Conservation (phyloP, 2,329 filamentous ascomycete species). For the Cytospora leucostoma region DNA sequence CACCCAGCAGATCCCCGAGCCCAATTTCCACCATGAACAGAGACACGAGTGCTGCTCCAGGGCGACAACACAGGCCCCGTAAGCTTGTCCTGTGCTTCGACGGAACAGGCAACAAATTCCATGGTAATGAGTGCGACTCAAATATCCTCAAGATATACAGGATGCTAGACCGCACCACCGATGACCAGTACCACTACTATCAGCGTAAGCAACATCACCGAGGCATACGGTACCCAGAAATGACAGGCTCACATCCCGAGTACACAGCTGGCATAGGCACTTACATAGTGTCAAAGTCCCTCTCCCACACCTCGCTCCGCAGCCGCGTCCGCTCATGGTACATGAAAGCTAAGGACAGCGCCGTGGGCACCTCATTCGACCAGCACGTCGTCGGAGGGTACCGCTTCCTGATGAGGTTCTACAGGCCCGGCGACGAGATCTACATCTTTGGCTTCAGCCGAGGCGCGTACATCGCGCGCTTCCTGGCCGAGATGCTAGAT, state of each 20-base stretch:
- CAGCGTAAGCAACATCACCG: constrained; percentile 49
- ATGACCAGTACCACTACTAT: constrained; percentile 65
- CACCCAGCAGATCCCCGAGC: constrained; percentile 4
- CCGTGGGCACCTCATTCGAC: constrained; percentile 77
- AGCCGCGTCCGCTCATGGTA: constrained; percentile 67
- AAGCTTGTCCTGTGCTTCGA: constrained; percentile 65
- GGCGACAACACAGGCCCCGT: constrained; percentile 29
- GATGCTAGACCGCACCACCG: constrained; percentile 65
- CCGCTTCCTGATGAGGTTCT: constrained; percentile 75
- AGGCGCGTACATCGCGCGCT: constrained; percentile 72
- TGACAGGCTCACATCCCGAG: constrained; percentile 19
- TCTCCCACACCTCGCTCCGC: constrained; percentile 57
- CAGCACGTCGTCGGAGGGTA: constrained; percentile 84
- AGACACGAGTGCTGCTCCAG: constrained; percentile 1
- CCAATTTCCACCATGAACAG: constrained; percentile 7
- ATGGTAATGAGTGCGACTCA: constrained; percentile 63
- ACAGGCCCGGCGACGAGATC: constrained; percentile 64
- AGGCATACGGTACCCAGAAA: not conserved
- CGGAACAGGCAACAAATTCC: constrained; percentile 65
- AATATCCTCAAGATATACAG: constrained; percentile 72
- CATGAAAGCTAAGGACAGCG: constrained; percentile 74
- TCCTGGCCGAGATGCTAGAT: constrained; percentile 82
- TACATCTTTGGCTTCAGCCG: constrained; percentile 76
- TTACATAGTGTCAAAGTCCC: constrained; percentile 63
- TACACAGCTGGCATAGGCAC: constrained; percentile 67